Base-by-base conservation (phyloP, 192 early-diverging fungal species). In the Podila epicladia region DNA sequence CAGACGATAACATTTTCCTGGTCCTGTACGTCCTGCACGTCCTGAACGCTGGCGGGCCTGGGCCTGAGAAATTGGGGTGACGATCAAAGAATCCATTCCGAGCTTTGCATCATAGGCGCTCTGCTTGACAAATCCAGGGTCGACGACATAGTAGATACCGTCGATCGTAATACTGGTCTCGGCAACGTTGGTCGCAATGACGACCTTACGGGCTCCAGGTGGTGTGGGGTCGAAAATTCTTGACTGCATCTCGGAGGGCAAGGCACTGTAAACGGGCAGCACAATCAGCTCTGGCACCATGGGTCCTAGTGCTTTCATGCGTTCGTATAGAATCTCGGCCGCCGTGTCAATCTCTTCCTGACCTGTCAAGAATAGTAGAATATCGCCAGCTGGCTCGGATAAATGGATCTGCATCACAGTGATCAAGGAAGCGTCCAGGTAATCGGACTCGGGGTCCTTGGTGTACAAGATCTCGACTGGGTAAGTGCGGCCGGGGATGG, bases 151-250 rank as follows among this genome's bases (percentile, higher is more conserved):
- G 33, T 93, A 92, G 59, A 99, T 92, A 62, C 98, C 98, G 82
- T 99, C 98, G 64, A 99, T 97, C 1, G 98, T 99, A 68, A 99
- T 93, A 65, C 94, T 96, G 5, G 98, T 99, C 86, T 99, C 98
- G 32, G 98, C 98, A 82, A 99, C 97, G 85, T 99, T 99, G 6
- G 98, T 99, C 3, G 98, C 96, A 71, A 99, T 93, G 8, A 99
- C 96, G 0, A 96, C 95, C 75, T 95, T 95, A 78, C 94, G 91
- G 78, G 91, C 79, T 12, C 93, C 92, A 11, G 89, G 85, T 29
- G 92, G 92, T 9, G 97, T 88, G 3, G 95, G 96, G 72, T 98
- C 95, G 83, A 99, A 99, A 71, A 99, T 99, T 70, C 90, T 92
- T 22, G 93, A 93, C 82, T 99, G 98, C 90, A 97, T 89, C 76